Conservation (phyloP, 345 rosid species). For the Turnera subulata region DNA sequence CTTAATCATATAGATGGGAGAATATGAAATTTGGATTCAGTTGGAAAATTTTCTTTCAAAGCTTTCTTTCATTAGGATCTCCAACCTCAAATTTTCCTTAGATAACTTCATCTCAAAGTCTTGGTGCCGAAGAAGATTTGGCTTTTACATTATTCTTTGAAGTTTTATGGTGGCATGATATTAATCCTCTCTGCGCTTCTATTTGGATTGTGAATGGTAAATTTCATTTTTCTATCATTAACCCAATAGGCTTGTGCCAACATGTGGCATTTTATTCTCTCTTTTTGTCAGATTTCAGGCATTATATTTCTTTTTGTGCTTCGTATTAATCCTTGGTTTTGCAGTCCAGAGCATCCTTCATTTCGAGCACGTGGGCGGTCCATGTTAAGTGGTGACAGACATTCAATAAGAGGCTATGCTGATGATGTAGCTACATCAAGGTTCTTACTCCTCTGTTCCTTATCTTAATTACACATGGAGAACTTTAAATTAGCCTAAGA, state of each 20-base stretch:
- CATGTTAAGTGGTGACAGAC: conserved; percentile 77
- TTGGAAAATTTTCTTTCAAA: too few relatives aligned
- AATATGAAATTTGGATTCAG: too few relatives aligned
- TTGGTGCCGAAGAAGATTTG: too few relatives aligned
- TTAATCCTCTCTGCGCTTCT: too few relatives aligned
- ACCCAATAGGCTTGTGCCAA: background rate
- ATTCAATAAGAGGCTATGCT: conserved; percentile 49
- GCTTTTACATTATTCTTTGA: too few relatives aligned
- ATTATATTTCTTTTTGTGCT: background rate
- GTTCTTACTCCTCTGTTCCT: conserved; percentile 29
- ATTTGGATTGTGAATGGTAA: too few relatives aligned
- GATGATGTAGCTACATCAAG: conserved; percentile 67
- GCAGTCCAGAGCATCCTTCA: conserved; percentile 94
- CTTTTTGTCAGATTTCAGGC: background rate
- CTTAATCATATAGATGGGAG: too few relatives aligned
- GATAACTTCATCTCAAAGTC: too few relatives aligned
- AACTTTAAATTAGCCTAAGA: background rate
- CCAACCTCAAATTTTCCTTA: too few relatives aligned
- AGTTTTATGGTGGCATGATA: too few relatives aligned
- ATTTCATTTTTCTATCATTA: too few relatives aligned
- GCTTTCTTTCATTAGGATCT: too few relatives aligned
- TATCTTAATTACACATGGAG: background rate
- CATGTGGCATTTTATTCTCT: background rate
- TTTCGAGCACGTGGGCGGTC: conserved; percentile 68
- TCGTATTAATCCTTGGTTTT: conserved; percentile 18